These are phyloP conservation scores for Brassica balearica DNA, from an alignment of 441 rosid species.

Conservation along the genomic window DNA sequence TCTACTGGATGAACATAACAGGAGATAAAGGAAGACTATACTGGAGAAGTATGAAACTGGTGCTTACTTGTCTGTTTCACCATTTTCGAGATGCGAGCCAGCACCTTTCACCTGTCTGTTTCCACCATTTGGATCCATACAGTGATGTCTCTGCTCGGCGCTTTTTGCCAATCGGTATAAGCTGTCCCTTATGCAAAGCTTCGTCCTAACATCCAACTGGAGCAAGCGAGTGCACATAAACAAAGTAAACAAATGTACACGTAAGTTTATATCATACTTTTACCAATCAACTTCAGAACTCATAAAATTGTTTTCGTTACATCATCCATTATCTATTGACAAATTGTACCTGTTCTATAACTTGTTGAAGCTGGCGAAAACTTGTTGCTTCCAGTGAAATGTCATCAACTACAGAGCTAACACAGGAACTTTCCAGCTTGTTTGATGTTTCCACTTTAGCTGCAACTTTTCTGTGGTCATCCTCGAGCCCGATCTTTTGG, in stretches of 20 bases:
- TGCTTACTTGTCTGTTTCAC: slow-evolving; percentile 69
- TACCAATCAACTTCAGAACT: slow-evolving; percentile 12
- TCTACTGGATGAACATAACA: slow-evolving; percentile 8
- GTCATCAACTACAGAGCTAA: slow-evolving; percentile 69
- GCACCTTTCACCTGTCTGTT: slow-evolving; percentile 51
- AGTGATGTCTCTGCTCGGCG: slow-evolving; percentile 80
- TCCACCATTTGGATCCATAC: slow-evolving; percentile 50
- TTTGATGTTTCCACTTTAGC: slow-evolving; percentile 59
- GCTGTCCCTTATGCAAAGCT: slow-evolving; percentile 90
- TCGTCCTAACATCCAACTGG: slow-evolving; percentile 90
- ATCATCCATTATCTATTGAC: slow-evolving; percentile 12
- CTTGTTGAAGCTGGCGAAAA: slow-evolving; percentile 86
- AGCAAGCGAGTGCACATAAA: slow-evolving; percentile 44
- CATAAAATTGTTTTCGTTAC: neutral
- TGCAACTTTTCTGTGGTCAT: slow-evolving; percentile 42
- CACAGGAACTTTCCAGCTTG: slow-evolving; percentile 63
- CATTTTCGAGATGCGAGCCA: slow-evolving; percentile 47
- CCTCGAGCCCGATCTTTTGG: slow-evolving; percentile 57
- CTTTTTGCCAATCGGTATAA: slow-evolving; percentile 90
- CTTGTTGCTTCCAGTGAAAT: slow-evolving; percentile 81
- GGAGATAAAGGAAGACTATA: slow-evolving; percentile 7
- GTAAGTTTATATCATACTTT: slow-evolving; percentile 7
- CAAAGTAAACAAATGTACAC: slow-evolving; percentile 31
- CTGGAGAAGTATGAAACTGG: neutral
- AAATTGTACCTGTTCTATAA: slow-evolving; percentile 71